A percentile compares a stretch with the other conserved stretches of the same genome.
Evolutionary conservation across 2,329 filamentous ascomycete genomes (phyloP).

Genomic region (Diaporthe citri): DNA sequence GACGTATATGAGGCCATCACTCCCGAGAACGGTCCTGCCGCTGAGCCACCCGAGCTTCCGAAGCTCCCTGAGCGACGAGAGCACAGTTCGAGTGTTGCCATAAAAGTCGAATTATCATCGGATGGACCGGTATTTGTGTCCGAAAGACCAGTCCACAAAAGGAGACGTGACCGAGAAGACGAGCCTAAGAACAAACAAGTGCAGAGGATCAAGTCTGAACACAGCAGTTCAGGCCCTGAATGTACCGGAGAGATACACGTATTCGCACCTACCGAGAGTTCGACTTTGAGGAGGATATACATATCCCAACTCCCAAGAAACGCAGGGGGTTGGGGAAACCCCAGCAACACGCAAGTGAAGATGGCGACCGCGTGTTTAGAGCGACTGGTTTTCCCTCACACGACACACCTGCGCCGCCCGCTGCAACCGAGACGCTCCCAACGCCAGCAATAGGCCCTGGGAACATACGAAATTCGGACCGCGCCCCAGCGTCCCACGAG

Average conservation of each 20-base stretch:
- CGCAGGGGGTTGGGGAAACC: conserved; percentile 33
- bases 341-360: neutral
- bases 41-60: conserved; percentile 47
- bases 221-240: conserved; percentile 48
- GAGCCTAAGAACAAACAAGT: conserved; percentile 42
- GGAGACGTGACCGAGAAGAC: conserved; percentile 52
- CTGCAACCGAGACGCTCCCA: neutral
- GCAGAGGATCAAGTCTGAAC: conserved; percentile 59
- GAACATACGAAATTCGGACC: neutral
- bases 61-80: conserved; percentile 44
- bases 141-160: conserved; percentile 62
- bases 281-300: conserved; percentile 67
- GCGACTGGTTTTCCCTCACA: neutral
- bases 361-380: neutral
- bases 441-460: neutral
- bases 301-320: conserved; percentile 59
- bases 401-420: neutral
- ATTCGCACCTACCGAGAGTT: conserved; percentile 66
- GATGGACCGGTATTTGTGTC: conserved; percentile 65
- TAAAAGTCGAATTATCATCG: conserved; percentile 68
- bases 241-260: conserved; percentile 45
- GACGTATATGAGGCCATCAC: conserved; percentile 13
- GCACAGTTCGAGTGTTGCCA: conserved; percentile 18
- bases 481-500: neutral
- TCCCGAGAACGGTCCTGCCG: neutral